Evolutionary conservation across 1,284 basidiomycete species (phyloP).

Genomic region (Ustilago shanxiensis): DNA sequence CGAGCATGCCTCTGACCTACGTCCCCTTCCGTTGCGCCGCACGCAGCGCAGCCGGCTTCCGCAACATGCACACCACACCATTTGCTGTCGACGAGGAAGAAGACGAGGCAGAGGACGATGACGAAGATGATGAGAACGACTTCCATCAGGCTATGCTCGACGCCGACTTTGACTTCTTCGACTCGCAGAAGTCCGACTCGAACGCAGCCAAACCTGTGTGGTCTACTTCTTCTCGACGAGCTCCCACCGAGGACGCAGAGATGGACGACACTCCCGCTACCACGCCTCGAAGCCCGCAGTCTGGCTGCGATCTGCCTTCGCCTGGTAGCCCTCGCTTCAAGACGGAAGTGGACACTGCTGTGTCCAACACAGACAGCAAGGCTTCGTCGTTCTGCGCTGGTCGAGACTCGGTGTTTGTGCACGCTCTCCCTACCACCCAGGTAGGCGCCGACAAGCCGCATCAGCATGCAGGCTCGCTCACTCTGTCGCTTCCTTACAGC

Average conservation of each 20-base stretch:
- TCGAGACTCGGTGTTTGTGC: slow-evolving; percentile 57
- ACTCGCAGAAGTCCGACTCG: slow-evolving; percentile 35
- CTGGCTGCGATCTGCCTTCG: slow-evolving; percentile 42
- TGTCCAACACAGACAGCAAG: slow-evolving; percentile 17
- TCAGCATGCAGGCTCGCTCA: slow-evolving; percentile 57
- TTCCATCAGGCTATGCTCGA: slow-evolving; percentile 67
- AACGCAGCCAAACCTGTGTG: slow-evolving; percentile 18
- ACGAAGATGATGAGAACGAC: slow-evolving; percentile 65
- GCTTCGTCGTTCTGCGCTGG: slow-evolving; percentile 13
- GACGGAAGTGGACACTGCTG: slow-evolving; percentile 13
- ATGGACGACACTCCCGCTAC: slow-evolving; percentile 57
- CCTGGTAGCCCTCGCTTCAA: slow-evolving; percentile 46
- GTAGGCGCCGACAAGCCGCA: slow-evolving; percentile 43
- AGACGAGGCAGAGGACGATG: slow-evolving; percentile 52
- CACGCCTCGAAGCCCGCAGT: slow-evolving; percentile 54
- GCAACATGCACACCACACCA: slow-evolving; percentile 16
- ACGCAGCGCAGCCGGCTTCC: slow-evolving; percentile 15
- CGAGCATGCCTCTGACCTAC: slow-evolving; percentile 29
- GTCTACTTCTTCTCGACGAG: slow-evolving; percentile 17
- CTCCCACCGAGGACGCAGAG: slow-evolving; percentile 36
- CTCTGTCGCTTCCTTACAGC: slow-evolving; percentile 57
- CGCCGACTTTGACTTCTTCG: slow-evolving; percentile 60
- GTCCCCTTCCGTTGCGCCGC: slow-evolving; percentile 24
- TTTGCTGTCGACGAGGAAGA: slow-evolving; percentile 22
- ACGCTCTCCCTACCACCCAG: slow-evolving; percentile 59